These are phyloP conservation scores for Globisporangium parvum DNA, from an alignment of 352 stramenopile genomes.

Conservation along the genomic window DNA sequence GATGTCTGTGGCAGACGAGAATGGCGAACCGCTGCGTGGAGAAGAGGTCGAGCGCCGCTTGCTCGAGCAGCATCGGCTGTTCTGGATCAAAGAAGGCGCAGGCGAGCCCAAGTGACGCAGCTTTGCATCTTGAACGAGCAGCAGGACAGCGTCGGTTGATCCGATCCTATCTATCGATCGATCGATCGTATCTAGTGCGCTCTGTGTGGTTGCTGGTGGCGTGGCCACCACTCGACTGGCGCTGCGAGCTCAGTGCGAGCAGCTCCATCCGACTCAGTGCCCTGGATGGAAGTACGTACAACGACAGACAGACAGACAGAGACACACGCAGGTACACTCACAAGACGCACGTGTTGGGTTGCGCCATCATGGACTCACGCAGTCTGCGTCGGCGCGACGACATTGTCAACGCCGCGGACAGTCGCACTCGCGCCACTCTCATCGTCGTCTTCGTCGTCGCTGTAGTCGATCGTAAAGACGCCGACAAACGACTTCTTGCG, in stretches of 20 bases:
- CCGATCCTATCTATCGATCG: too few species aligned
- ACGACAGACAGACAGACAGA: too few species aligned
- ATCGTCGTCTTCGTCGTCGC: conserved; percentile 61
- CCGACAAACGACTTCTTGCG: conserved; percentile 50
- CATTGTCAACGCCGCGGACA: background rate
- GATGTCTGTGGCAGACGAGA: conserved; percentile 13
- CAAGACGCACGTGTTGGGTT: background rate
- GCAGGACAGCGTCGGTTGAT: too few species aligned
- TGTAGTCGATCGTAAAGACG: conserved; percentile 81
- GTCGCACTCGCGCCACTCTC: background rate
- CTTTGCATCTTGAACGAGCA: background rate
- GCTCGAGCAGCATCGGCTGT: conserved; percentile 62
- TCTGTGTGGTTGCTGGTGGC: too few species aligned
- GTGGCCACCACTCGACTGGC: too few species aligned
- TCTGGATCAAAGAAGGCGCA: conserved; percentile 70
- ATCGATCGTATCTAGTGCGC: background rate
- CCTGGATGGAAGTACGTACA: too few species aligned
- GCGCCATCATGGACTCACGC: background rate
- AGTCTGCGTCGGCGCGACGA: conserved; percentile 4
- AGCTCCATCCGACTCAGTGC: too few species aligned
- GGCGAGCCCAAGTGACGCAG: conserved; percentile 11
- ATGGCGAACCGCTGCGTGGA: conserved; percentile 12
- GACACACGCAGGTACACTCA: background rate
- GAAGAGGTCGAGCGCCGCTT: conserved; percentile 43
- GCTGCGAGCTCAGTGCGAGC: too few species aligned